Evolutionary conservation across 352 stramenopile genomes (phyloP).

Genomic region (Globisporangium okanoganense): DNA sequence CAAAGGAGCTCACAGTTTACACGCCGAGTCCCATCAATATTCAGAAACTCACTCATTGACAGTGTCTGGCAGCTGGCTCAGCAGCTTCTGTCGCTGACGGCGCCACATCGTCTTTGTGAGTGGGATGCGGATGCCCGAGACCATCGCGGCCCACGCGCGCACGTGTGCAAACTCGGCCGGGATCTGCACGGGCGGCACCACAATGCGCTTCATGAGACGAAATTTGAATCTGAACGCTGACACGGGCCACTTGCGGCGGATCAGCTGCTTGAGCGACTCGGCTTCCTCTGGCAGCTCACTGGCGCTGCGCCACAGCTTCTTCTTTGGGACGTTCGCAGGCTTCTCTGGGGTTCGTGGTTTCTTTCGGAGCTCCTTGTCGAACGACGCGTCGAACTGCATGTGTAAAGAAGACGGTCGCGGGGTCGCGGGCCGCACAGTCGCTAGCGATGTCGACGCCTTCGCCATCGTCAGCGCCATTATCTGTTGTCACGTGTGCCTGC

Average conservation of each 20-base stretch:
- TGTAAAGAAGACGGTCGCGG: neutral
- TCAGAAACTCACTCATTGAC: too few relatives aligned
- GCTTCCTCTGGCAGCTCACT: conserved; percentile 8
- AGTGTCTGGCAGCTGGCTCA: too few relatives aligned
- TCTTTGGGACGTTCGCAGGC: neutral
- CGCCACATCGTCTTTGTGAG: conserved; percentile 45
- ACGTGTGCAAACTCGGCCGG: conserved; percentile 26
- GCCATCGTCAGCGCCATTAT: neutral
- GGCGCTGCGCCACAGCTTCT: neutral
- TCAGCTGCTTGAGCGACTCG: conserved; percentile 15
- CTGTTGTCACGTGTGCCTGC: neutral
- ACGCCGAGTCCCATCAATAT: too few relatives aligned
- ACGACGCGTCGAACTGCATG: neutral
- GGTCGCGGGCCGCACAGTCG: neutral
- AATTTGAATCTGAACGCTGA: conserved; percentile 37
- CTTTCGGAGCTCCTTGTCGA: neutral
- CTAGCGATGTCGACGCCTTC: neutral
- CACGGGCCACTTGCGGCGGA: conserved; percentile 15
- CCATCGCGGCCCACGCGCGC: conserved; percentile 33
- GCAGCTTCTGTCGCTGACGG: conserved; percentile 25
- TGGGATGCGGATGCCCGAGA: conserved; percentile 45
- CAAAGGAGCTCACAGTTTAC: conserved; percentile 10
- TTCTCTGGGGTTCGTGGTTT: neutral
- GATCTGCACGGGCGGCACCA: conserved; percentile 42
- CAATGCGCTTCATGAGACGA: conserved; percentile 28